Base-by-base conservation (phyloP, 768 basidiomycete species). In the Pholiota microspora region DNA sequence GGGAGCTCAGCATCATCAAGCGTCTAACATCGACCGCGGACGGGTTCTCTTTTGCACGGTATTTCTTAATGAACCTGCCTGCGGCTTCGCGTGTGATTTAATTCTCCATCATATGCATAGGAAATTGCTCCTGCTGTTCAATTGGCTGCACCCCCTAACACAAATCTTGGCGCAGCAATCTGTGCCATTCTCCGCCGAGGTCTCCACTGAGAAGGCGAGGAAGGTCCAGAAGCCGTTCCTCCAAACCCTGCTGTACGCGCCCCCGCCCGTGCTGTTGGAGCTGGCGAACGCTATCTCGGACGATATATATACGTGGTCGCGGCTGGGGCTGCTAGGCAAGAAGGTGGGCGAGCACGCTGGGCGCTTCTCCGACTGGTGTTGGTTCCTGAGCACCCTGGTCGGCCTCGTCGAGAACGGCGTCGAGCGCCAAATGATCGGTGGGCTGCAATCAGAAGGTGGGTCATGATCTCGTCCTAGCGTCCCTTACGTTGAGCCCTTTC, bases 351-450 rank as follows among this genome's bases (percentile, higher is more conserved):
- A 81, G 47, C 80, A 84, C 31, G 92, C 90, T 2, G 89, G 75
- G 31, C 80, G 83, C 9, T 83, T 92, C 63, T 83, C 91, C 1
- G 84, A 93, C 67, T 92, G 88, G 88, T 92, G 91, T 66, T 94
- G 91, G 92, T 78, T 94, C 58, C 71, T 88, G 25, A 76, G 86
- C 13, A 94, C 89, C 0, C 73, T 93, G 27, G 89, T 90, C 10
- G 85, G 85, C 45, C 74, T 94, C 4, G 90, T 93, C 6, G 90
- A 93, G 72, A 91, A 93, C 67, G 82, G 83, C 6, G 84, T 94
- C 2, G 90, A 94, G 67, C 77, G 86, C 62, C 78, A 83, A 58
- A 80, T 93, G 59, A 85, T 90, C 27, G 78, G 75, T 32, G 77
- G 79, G 50, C 74, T 84, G 35, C 82, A 83, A 65, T 77, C 81